A percentile compares a stretch with the other conserved stretches of the same genome.
Conservation (phyloP, 2,329 filamentous ascomycete species). For the Thermoascus crustaceus region DNA sequence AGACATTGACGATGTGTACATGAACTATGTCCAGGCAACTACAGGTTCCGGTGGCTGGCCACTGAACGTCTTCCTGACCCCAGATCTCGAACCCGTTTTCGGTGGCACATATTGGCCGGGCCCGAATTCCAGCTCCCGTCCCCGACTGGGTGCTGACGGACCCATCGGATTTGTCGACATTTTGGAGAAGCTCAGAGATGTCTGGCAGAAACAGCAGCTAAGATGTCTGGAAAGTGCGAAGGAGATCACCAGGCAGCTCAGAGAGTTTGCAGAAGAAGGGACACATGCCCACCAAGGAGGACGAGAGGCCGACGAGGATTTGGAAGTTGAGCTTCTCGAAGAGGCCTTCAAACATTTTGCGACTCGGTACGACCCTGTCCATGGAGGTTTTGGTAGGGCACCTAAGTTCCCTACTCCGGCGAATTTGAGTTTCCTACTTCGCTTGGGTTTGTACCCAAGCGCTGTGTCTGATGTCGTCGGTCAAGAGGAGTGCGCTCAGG, state of each 20-base stretch:
- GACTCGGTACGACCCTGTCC: slow-evolving; percentile 66
- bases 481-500: slow-evolving; percentile 62
- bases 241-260: slow-evolving; percentile 70
- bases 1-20: slow-evolving; percentile 91
- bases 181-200: slow-evolving; percentile 62
- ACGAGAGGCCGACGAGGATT: slow-evolving; percentile 52
- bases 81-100: slow-evolving; percentile 86
- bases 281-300: slow-evolving; percentile 44
- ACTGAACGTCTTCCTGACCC: slow-evolving; percentile 91
- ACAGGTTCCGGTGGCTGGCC: slow-evolving; percentile 90
- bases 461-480: slow-evolving; percentile 85
- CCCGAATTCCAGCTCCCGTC: slow-evolving; percentile 50
- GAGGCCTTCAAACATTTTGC: slow-evolving; percentile 78
- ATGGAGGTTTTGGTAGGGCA: slow-evolving; percentile 70
- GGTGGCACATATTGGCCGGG: slow-evolving; percentile 95
- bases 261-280: slow-evolving; percentile 83
- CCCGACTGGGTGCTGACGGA: slow-evolving; percentile 38
- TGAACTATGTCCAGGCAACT: slow-evolving; percentile 95
- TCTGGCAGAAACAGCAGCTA: slow-evolving; percentile 78
- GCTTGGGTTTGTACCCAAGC: slow-evolving; percentile 61
- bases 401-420: slow-evolving; percentile 88
- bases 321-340: slow-evolving; percentile 86
- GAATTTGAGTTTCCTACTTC: slow-evolving; percentile 74
- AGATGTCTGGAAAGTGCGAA: slow-evolving; percentile 75
- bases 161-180: slow-evolving; percentile 77